Evolutionary conservation across 805 yeast species (phyloP).

Genomic region (Ogataea corticis): DNA sequence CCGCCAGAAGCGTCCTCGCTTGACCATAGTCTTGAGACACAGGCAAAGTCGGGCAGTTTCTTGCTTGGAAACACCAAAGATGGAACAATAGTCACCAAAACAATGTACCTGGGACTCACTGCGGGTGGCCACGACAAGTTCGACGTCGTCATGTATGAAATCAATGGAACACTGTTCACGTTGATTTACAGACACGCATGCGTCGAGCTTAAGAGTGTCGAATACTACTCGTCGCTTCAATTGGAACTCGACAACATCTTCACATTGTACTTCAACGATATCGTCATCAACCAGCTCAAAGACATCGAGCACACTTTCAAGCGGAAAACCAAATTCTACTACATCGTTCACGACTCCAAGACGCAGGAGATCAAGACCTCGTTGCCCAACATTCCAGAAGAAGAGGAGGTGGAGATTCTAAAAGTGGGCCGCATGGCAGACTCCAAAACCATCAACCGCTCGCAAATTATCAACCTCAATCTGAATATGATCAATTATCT

Average conservation of each 20-base stretch:
- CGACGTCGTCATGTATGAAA: slow-evolving; percentile 31
- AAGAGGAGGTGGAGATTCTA: slow-evolving; percentile 17
- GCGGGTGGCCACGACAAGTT: slow-evolving; percentile 5
- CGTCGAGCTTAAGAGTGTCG: not conserved
- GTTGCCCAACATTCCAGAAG: slow-evolving; percentile 31
- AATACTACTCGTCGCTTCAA: slow-evolving; percentile 16
- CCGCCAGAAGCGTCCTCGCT: not conserved
- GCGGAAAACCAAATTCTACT: slow-evolving; percentile 21
- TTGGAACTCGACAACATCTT: slow-evolving; percentile 24
- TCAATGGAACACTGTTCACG: slow-evolving; percentile 31
- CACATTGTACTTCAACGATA: slow-evolving; percentile 26
- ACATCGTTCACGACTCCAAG: slow-evolving; percentile 24
- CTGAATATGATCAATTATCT: slow-evolving; percentile 20
- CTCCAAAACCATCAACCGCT: slow-evolving; percentile 10
- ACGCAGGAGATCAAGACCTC: slow-evolving; percentile 26
- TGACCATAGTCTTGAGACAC: slow-evolving; percentile 13
- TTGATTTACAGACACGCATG: slow-evolving; percentile 19
- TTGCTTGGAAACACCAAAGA: slow-evolving; percentile 28
- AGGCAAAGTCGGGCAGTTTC: slow-evolving; percentile 25
- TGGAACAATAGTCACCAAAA: slow-evolving; percentile 16
- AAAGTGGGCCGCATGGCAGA: slow-evolving; percentile 8
- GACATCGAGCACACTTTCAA: slow-evolving; percentile 21
- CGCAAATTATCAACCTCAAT: slow-evolving; percentile 23
- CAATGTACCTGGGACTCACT: slow-evolving; percentile 11
- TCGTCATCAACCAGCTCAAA: slow-evolving; percentile 27